Conservation (phyloP, 495 filamentous ascomycete species). For the Aspergillus coremiiformis region DNA sequence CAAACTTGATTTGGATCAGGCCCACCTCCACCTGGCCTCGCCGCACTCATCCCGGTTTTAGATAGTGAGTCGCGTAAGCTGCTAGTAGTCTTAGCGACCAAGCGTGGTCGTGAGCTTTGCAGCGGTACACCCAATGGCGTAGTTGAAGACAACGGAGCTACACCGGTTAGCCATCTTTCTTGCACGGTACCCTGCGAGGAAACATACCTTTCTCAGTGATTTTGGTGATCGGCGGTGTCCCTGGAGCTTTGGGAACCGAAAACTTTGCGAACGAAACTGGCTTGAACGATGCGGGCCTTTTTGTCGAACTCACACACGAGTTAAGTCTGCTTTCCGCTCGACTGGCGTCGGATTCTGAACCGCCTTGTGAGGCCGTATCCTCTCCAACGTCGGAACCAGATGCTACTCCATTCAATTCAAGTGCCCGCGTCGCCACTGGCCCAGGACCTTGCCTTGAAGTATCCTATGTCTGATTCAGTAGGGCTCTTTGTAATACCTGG, state of each 20-base stretch:
- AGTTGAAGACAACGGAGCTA: constrained; percentile 36
- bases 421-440: constrained; percentile 33
- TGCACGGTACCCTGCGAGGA: neutral
- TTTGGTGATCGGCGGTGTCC: constrained; percentile 48
- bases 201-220: constrained; percentile 48
- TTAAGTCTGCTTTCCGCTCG: constrained; percentile 53
- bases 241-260: constrained; percentile 44
- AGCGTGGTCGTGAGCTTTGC: constrained; percentile 47
- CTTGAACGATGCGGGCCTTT: constrained; percentile 86
- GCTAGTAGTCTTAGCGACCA: constrained; percentile 60
- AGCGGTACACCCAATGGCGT: constrained; percentile 36
- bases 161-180: constrained; percentile 17
- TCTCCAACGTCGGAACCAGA: constrained; percentile 39
- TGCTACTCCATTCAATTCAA: constrained; percentile 39
- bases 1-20: constrained; percentile 77
- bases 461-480: constrained; percentile 29
- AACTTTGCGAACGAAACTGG: constrained; percentile 87
- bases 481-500: neutral
- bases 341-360: constrained; percentile 44
- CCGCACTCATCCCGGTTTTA: constrained; percentile 37
- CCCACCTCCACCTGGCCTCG: constrained; percentile 42
- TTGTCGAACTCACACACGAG: constrained; percentile 61
- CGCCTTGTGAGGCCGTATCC: constrained; percentile 39
- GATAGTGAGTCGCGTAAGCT: constrained; percentile 47
- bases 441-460: constrained; percentile 27